phyloP scores from a whole-genome alignment of 1,284 basidiomycete species.

The Phenoliferia sp. region DNA sequence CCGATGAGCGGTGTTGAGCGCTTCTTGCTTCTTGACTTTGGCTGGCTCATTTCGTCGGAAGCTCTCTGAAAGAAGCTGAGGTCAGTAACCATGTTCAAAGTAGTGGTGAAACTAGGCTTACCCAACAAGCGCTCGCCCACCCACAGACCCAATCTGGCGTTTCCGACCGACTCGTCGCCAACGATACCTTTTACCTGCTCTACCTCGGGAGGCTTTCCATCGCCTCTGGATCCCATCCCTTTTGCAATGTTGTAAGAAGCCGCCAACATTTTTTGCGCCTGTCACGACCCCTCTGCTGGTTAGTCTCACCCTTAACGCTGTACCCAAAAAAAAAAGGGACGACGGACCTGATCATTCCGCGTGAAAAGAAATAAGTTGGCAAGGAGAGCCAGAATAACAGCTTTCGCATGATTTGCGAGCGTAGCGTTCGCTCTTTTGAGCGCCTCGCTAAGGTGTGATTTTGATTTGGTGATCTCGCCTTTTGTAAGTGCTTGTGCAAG shows the following conservation, averaged over 20 bases:
- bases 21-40: constrained; percentile 1
- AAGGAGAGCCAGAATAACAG: constrained; percentile 6
- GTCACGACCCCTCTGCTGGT: neutral
- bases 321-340: neutral
- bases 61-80: neutral
- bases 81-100: neutral
- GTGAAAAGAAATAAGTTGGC: constrained; percentile 12
- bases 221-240: neutral
- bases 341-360: constrained; percentile 13
- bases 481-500: constrained; percentile 3
- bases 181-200: neutral
- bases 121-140: constrained; percentile 4
- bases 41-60: neutral
- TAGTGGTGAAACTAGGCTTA: neutral
- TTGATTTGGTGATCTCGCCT: constrained; percentile 8
- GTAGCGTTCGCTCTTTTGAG: neutral
- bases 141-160: constrained; percentile 11
- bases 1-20: constrained; percentile 3
- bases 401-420: constrained; percentile 6
- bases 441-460: constrained; percentile 6
- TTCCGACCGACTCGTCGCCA: constrained; percentile 2
- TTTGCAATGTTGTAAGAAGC: constrained; percentile 4
- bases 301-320: neutral
- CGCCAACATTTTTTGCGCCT: constrained; percentile 15
- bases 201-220: neutral